Conservation (phyloP, 2,329 filamentous ascomycete genomes). For the Chrysoporthe puriensis region DNA sequence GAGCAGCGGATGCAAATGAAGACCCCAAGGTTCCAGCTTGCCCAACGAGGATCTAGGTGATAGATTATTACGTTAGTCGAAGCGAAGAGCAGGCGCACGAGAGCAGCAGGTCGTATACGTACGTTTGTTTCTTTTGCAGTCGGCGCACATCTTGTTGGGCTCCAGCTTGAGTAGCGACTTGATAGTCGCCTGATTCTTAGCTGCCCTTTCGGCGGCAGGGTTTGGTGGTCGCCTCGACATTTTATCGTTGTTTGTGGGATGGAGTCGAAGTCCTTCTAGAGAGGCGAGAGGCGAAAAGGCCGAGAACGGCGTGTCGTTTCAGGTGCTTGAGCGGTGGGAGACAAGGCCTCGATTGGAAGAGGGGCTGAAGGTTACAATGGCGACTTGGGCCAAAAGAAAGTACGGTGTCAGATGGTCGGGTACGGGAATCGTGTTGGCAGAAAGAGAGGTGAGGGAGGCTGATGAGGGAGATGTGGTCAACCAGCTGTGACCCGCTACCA, state of each 20-base stretch:
- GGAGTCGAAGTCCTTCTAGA: not conserved
- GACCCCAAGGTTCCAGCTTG: conserved; percentile 96
- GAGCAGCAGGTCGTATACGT: conserved; percentile 39
- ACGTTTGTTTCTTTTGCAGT: conserved; percentile 99
- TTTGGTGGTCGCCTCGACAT: conserved; percentile 83
- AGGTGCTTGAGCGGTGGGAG: not conserved
- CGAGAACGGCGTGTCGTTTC: not conserved
- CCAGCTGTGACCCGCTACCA: conserved; percentile 9
- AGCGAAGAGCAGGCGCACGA: too few species aligned
- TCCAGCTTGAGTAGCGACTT: conserved; percentile 95
- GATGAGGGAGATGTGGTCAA: conserved; percentile 12
- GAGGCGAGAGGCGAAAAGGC: not conserved
- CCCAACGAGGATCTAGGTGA: conserved; percentile 87
- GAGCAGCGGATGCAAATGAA: conserved; percentile 99
- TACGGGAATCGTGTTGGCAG: not conserved
- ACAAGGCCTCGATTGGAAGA: not conserved
- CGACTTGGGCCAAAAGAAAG: not conserved
- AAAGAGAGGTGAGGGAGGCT: conserved; percentile 8
- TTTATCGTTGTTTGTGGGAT: conserved; percentile 31
- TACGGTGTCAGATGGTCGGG: not conserved
- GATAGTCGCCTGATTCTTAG: conserved; percentile 91
- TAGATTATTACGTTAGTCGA: conserved; percentile 12
- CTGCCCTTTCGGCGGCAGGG: conserved; percentile 82
- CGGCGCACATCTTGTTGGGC: conserved; percentile 93
- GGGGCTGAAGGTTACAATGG: not conserved